These are phyloP conservation scores for Raphanus hybrid DNA, from an alignment of 441 rosid species.

Conservation along the genomic window DNA sequence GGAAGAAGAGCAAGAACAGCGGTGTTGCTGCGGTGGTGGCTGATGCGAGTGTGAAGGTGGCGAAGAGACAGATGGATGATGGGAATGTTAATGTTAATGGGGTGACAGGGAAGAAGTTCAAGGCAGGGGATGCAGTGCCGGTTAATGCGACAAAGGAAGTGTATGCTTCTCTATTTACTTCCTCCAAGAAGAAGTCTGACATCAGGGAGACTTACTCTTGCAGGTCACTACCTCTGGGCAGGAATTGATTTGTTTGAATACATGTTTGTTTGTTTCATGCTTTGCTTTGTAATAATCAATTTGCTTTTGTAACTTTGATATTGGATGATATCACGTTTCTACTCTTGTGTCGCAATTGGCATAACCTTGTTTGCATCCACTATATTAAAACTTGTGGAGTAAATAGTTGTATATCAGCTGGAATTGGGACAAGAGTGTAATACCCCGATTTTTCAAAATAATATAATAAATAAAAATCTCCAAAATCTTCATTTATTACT, in stretches of 20 bases:
- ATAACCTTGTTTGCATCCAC: slow-evolving; percentile 1
- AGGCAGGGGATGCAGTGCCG: slow-evolving; percentile 65
- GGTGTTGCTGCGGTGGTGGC: slow-evolving; percentile 51
- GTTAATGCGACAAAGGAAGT: slow-evolving; percentile 77
- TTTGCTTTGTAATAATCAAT: slow-evolving; percentile 23
- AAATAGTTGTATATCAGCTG: slow-evolving; percentile 14
- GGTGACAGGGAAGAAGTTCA: slow-evolving; percentile 61
- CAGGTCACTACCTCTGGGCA: slow-evolving; percentile 86
- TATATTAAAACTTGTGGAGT: neutral
- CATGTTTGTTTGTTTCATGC: slow-evolving; percentile 8
- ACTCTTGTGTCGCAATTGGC: neutral
- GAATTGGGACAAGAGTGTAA: slow-evolving; percentile 15
- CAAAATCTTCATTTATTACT: too few species aligned
- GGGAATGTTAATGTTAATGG: slow-evolving; percentile 57
- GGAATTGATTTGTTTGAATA: slow-evolving; percentile 60
- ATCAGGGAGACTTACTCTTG: slow-evolving; percentile 88
- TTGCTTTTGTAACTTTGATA: slow-evolving; percentile 14
- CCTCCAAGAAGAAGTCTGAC: slow-evolving; percentile 68
- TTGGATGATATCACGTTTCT: slow-evolving; percentile 19
- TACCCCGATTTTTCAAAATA: too few species aligned
- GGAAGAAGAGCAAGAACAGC: slow-evolving; percentile 52
- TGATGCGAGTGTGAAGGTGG: slow-evolving; percentile 44
- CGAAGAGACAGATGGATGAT: slow-evolving; percentile 55
- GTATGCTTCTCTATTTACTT: slow-evolving; percentile 81
- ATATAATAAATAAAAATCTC: too few species aligned